phyloP scores from a whole-genome alignment of 805 yeast genomes.

The Lachancea mirantina region DNA sequence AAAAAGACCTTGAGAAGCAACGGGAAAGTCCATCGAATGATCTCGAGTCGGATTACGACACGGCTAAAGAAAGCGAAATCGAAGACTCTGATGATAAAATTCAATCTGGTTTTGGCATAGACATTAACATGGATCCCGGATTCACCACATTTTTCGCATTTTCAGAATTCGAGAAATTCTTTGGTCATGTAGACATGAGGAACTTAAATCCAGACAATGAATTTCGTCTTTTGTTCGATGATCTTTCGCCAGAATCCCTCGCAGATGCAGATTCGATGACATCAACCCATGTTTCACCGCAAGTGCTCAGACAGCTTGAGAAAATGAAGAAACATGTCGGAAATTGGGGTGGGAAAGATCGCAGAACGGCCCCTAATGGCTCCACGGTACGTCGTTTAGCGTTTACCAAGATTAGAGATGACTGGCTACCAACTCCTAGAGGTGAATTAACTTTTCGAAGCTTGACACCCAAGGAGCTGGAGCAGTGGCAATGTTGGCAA shows the following conservation, averaged over 20 bases:
- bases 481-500: constrained; percentile 32
- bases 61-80: constrained; percentile 33
- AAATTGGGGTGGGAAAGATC: constrained; percentile 83
- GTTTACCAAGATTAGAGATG: constrained; percentile 67
- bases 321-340: constrained; percentile 44
- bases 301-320: constrained; percentile 56
- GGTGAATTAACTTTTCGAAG: constrained; percentile 59
- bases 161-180: constrained; percentile 10
- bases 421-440: constrained; percentile 66
- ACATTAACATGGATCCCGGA: constrained; percentile 15
- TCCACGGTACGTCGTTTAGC: constrained; percentile 53
- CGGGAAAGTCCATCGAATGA: constrained; percentile 8
- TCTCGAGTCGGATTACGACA: constrained; percentile 31
- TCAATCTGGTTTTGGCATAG: constrained; percentile 21
- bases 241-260: constrained; percentile 56
- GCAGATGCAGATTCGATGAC: constrained; percentile 75
- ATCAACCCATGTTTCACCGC: constrained; percentile 62
- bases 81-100: constrained; percentile 3
- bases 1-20: constrained; percentile 16
- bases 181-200: constrained; percentile 26
- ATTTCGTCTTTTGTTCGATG: constrained; percentile 62
- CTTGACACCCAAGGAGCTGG: constrained; percentile 34
- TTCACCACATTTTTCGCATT: constrained; percentile 18
- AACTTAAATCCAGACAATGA: constrained; percentile 73
- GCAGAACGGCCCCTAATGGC: constrained; percentile 62